Evolutionary conservation across 164 flowering plant species (phyloP), one percentile per base, ranked within the genome.

Genomic region (Nelumbo lutea): DNA sequence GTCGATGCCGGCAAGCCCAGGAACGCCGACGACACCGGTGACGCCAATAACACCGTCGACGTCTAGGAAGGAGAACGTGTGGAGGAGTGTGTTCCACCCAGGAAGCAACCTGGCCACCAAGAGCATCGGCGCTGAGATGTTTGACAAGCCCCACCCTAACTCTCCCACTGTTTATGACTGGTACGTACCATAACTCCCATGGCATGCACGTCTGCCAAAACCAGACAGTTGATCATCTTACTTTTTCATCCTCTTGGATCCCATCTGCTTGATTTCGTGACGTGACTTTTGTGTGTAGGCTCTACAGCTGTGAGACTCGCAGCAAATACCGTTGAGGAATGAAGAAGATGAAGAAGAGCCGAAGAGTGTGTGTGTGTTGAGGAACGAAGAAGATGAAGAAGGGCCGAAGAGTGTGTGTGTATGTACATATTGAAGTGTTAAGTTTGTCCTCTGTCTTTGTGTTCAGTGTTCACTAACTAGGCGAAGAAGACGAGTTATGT

Each of bases 71-170:
- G 96, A 90, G 6, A 90, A 92, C 83, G 97, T 90, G 7, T 90
- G 99, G 99, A 81, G 97, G 83, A 95, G 99, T 74, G 99, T 94
- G 43, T 94, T 95, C 83, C 47, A 95, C 78, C 99, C 97, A 0
- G 98, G 97, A 0, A 90, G 98, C 84, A 95, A 95, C 92, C 77
- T 81, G 2, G 92, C 96, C 64, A 89, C 91, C 70, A 88, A 64
- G 76, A 39, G 64, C 10, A 72, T 87, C 39, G 99, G 97, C 0
- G 64, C 79, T 51, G 70, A 85, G 39, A 58, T 81, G 63, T 95
- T 87, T 60, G 98, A 95, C 83, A 89, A 87, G 79, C 96, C 97
- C 0, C 82, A 83, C 11, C 87, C 97, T 58, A 85, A 88, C 81
- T 75, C 96, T 11, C 98, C 98, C 66, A 89, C 97, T 42, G 96